These are phyloP conservation scores for Nematodospora anomalae DNA, from an alignment of 1,139 yeast species.

Conservation along the genomic window DNA sequence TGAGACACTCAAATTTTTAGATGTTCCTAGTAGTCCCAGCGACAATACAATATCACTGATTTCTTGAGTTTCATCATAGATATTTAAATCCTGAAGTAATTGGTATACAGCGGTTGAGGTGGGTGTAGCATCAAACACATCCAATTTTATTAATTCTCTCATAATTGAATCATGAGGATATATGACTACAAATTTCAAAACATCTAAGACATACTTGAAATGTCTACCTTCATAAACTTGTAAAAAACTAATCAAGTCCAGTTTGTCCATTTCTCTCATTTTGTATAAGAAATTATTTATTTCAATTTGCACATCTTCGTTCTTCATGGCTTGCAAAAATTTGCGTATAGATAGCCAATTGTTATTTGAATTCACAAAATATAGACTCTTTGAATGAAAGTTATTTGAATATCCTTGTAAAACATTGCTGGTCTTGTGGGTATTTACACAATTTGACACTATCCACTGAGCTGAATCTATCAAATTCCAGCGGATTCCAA, in stretches of 20 bases:
- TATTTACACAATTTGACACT: conserved; percentile 19
- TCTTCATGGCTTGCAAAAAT: conserved; percentile 16
- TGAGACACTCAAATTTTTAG: conserved; percentile 2
- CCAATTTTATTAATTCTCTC: conserved; percentile 16
- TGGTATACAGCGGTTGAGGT: conserved; percentile 19
- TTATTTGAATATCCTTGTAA: conserved; percentile 29
- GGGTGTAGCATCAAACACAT: conserved; percentile 15
- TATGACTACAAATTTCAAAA: conserved; percentile 30
- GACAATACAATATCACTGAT: conserved; percentile 34
- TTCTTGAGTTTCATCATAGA: conserved; percentile 21
- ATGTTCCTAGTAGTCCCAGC: conserved; percentile 28
- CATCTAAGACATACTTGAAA: conserved; percentile 25
- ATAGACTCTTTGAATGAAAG: conserved; percentile 21
- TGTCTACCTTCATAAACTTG: conserved; percentile 37
- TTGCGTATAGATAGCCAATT: conserved; percentile 16
- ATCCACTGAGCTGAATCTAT: conserved; percentile 30
- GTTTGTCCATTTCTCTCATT: conserved; percentile 18
- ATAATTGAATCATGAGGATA: conserved; percentile 36
- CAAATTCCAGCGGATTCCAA: conserved; percentile 29
- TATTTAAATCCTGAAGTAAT: conserved; percentile 23
- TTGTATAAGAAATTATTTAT: conserved; percentile 18
- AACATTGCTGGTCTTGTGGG: conserved; percentile 23
- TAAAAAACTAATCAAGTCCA: conserved; percentile 28
- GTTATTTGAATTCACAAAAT: conserved; percentile 27
- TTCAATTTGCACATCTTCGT: conserved; percentile 11